Conservation (phyloP, 192 early-diverging fungal genomes). For the Paraglomus brasilianum region DNA sequence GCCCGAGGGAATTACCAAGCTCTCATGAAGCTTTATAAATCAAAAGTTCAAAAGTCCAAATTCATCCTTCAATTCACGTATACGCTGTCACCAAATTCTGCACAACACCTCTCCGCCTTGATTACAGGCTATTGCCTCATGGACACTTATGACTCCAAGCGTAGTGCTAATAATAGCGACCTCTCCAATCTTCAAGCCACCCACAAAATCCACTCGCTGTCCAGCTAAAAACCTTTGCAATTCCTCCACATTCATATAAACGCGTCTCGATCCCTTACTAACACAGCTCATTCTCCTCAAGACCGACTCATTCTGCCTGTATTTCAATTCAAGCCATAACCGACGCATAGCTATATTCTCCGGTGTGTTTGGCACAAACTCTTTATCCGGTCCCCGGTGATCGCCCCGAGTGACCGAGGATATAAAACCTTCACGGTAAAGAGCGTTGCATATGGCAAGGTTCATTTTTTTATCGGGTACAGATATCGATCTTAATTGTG, state of each 20-base stretch:
- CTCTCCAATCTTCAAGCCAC: constrained; percentile 84
- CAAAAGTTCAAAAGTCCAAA: too few species aligned
- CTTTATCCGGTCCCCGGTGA: constrained; percentile 69
- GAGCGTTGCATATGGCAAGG: constrained; percentile 76
- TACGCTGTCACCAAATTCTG: constrained; percentile 39
- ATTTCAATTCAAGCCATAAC: constrained; percentile 95
- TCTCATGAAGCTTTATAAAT: too few species aligned
- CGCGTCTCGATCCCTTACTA: constrained; percentile 81
- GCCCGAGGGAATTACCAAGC: too few species aligned
- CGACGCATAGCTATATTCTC: constrained; percentile 81
- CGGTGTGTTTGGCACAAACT: constrained; percentile 72
- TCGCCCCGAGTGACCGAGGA: constrained; percentile 77
- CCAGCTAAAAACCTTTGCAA: constrained; percentile 74
- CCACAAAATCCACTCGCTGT: constrained; percentile 70
- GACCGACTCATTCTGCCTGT: constrained; percentile 79
- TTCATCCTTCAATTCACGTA: too few species aligned
- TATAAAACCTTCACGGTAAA: constrained; percentile 92
- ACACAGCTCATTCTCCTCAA: constrained; percentile 74
- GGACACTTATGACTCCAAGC: constrained; percentile 85
- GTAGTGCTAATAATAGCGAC: constrained; percentile 86
- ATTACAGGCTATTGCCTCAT: constrained; percentile 81
- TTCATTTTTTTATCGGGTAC: constrained; percentile 90
- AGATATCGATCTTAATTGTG: constrained; percentile 75
- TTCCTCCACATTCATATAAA: constrained; percentile 81
- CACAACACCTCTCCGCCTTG: constrained; percentile 89